These are phyloP conservation scores for Stipa capillata DNA, from an alignment of 176 grass and related monocot species.

Conservation along the genomic window DNA sequence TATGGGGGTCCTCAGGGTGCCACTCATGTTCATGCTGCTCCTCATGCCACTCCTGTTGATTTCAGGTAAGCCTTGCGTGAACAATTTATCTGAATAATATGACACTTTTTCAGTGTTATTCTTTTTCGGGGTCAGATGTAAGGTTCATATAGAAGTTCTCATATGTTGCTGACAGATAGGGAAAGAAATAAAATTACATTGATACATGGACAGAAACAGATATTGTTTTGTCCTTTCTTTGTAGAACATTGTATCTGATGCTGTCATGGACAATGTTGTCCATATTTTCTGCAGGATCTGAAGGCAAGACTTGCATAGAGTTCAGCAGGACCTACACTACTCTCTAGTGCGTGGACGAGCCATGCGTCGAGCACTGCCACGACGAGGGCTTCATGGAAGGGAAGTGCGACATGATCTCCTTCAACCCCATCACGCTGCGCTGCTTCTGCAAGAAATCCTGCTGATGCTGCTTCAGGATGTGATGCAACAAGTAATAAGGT, in stretches of 20 bases:
- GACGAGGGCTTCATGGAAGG: too few relatives aligned
- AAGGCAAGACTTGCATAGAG: background rate
- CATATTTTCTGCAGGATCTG: background rate
- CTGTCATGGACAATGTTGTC: too few relatives aligned
- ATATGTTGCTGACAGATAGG: background rate
- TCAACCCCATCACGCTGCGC: too few relatives aligned
- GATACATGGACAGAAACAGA: too few relatives aligned
- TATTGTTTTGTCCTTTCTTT: too few relatives aligned
- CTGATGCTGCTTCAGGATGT: too few relatives aligned
- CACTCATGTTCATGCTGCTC: conserved; percentile 1
- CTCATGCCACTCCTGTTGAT: background rate
- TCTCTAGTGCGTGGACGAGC: background rate
- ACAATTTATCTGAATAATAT: background rate
- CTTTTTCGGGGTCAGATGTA: background rate
- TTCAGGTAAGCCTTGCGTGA: background rate
- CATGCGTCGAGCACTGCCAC: too few relatives aligned
- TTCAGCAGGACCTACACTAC: background rate
- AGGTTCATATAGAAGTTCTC: background rate
- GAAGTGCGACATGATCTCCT: too few relatives aligned
- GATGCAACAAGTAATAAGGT: too few relatives aligned
- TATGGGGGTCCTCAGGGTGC: background rate
- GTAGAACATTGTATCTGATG: too few relatives aligned
- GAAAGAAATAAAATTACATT: background rate
- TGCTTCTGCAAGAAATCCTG: too few relatives aligned
- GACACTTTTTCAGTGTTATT: background rate